A percentile compares a stretch with the other conserved stretches of the same genome.
Conservation (phyloP, 2,329 filamentous ascomycete species). For the Dothiorella sarmentorum region DNA sequence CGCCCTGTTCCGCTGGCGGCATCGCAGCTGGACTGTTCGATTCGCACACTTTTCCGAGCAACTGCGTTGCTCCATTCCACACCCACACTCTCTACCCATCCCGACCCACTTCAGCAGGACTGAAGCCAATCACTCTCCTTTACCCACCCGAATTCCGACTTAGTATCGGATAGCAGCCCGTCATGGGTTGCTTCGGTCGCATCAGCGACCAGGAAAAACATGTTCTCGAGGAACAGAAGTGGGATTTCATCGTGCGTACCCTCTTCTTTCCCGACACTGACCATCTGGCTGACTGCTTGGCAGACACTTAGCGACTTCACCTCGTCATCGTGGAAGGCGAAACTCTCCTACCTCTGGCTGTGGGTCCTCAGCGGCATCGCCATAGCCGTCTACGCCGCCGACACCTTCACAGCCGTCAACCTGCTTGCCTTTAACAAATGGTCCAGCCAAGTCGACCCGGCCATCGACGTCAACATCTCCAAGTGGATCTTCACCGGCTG, state of each 20-base stretch:
- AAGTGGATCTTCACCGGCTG: conserved; percentile 95
- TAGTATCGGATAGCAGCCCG: background rate
- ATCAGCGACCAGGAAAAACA: conserved; percentile 34
- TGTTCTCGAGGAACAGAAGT: conserved; percentile 56
- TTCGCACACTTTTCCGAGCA: no score
- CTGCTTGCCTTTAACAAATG: conserved; percentile 84
- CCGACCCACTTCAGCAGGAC: conserved; percentile 10
- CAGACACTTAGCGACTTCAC: conserved; percentile 70
- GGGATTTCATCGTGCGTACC: conserved; percentile 82
- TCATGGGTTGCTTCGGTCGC: conserved; percentile 19
- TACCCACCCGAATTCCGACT: background rate
- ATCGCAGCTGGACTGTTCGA: conserved; percentile 15
- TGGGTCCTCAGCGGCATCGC: conserved; percentile 77
- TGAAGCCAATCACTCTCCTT: conserved; percentile 1
- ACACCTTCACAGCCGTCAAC: conserved; percentile 91
- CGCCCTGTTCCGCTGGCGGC: conserved; percentile 5
- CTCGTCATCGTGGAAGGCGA: conserved; percentile 70
- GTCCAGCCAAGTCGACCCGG: conserved; percentile 78
- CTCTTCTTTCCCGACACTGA: background rate
- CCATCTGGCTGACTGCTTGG: conserved; percentile 23
- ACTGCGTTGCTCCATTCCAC: conserved; percentile 3
- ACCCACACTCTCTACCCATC: background rate
- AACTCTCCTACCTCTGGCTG: conserved; percentile 79
- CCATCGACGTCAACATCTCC: conserved; percentile 71
- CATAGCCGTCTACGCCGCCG: conserved; percentile 79